A percentile compares a stretch with the other conserved stretches of the same genome.
Conservation (phyloP, 352 stramenopile species). For the Pythium chondricola region DNA sequence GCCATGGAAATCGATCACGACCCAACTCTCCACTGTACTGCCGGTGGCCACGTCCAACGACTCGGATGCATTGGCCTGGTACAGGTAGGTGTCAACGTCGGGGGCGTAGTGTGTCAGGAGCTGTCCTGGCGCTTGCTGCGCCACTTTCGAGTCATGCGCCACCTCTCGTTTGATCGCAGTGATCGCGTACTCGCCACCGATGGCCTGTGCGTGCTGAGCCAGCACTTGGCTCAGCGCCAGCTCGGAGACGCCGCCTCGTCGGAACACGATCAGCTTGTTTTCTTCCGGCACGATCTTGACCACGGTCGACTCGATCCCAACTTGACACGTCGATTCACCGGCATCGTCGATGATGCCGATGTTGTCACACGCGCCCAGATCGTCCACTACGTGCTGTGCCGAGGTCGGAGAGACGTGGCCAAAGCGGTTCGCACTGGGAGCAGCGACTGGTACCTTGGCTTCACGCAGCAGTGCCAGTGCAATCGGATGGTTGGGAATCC, state of each 20-base stretch:
- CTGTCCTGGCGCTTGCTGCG: slow-evolving; percentile 92
- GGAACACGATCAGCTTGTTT: slow-evolving; percentile 81
- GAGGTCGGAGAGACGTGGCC: slow-evolving; percentile 97
- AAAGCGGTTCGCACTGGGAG: slow-evolving; percentile 98
- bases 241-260: slow-evolving; percentile 82
- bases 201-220: slow-evolving; percentile 25
- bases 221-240: slow-evolving; percentile 55
- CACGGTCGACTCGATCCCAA: slow-evolving; percentile 94
- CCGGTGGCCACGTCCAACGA: slow-evolving; percentile 25
- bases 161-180: slow-evolving; percentile 61
- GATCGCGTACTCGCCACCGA: slow-evolving; percentile 50
- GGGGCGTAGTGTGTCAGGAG: slow-evolving; percentile 97
- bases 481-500: slow-evolving; percentile 91
- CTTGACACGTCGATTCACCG: slow-evolving; percentile 52
- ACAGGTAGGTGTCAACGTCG: slow-evolving; percentile 88
- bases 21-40: slow-evolving; percentile 43
- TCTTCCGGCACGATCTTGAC: slow-evolving; percentile 83
- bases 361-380: slow-evolving; percentile 90
- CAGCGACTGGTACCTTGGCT: slow-evolving; percentile 92
- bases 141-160: slow-evolving; percentile 56
- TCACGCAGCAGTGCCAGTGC: slow-evolving; percentile 86
- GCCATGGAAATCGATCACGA: slow-evolving; percentile 79
- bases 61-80: slow-evolving; percentile 35
- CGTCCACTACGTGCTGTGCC: slow-evolving; percentile 95
- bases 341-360: slow-evolving; percentile 80